Percentiles rank a stretch among this genome's conserved stretches.
These are phyloP conservation scores for Angomonas deanei DNA, from an alignment of 208 protist genomes.

Conservation along the genomic window DNA sequence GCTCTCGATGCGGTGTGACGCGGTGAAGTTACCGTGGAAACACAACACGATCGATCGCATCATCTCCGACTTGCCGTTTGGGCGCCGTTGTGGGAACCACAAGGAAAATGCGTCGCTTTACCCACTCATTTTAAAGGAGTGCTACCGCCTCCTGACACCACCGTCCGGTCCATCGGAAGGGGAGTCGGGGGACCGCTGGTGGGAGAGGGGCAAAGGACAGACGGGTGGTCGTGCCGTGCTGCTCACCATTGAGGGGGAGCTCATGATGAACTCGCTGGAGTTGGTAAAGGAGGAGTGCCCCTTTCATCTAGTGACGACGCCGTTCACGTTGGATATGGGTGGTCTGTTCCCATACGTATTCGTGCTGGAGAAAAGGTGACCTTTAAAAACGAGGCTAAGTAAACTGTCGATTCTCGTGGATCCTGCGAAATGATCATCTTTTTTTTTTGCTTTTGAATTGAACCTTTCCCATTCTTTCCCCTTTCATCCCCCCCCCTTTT, in stretches of 20 bases:
- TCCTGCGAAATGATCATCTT: background rate
- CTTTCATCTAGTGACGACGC: slow-evolving; percentile 22
- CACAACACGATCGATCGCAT: slow-evolving; percentile 38
- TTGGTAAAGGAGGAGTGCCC: slow-evolving; percentile 14
- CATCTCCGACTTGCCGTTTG: slow-evolving; percentile 66
- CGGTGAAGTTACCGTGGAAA: slow-evolving; percentile 26
- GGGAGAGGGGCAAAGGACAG: background rate
- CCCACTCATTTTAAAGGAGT: slow-evolving; percentile 35
- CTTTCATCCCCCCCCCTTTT: background rate
- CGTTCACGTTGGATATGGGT: slow-evolving; percentile 38
- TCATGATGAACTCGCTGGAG: slow-evolving; percentile 27
- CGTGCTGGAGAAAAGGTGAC: slow-evolving; percentile 27
- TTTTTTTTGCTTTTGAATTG: slow-evolving; percentile 11
- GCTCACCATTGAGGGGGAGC: slow-evolving; percentile 40
- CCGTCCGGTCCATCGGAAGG: background rate
- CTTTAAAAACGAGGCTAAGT: background rate
- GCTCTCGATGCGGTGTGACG: slow-evolving; percentile 25
- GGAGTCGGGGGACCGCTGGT: background rate
- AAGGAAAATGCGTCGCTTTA: slow-evolving; percentile 37
- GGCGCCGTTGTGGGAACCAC: slow-evolving; percentile 52
- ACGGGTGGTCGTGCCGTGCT: slow-evolving; percentile 41
- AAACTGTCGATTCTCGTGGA: background rate
- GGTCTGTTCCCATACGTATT: slow-evolving; percentile 56
- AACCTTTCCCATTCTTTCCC: background rate
- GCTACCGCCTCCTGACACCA: slow-evolving; percentile 26